A percentile compares a stretch with the other conserved stretches of the same genome.
phyloP scores from a whole-genome alignment of 75 land plant genomes.

The Chamaecyparis obtusa region DNA sequence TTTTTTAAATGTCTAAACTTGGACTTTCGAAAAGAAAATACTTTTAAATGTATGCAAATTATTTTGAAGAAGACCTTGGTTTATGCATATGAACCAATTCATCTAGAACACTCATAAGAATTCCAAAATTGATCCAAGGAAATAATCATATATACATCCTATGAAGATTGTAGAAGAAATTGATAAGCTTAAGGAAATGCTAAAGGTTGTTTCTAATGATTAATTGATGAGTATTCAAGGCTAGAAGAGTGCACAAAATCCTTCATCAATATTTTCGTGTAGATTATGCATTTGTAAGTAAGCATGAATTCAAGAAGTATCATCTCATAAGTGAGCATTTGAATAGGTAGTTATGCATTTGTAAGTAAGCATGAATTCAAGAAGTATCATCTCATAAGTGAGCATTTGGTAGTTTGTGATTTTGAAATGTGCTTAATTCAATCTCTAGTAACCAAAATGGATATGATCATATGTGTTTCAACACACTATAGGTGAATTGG shows the following conservation, averaged over 20 bases:
- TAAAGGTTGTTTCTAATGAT: conserved; percentile 33
- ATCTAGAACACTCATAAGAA: conserved; percentile 94
- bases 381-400: conserved; percentile 83
- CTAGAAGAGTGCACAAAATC: conserved; percentile 89
- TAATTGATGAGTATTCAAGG: conserved; percentile 75
- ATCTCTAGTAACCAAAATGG: conserved; percentile 93
- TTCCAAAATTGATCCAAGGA: conserved; percentile 4
- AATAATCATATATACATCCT: conserved; percentile 78
- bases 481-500: conserved; percentile 57
- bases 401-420: conserved; percentile 98
- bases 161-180: conserved; percentile 92
- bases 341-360: conserved; percentile 89
- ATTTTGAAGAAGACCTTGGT: too few species aligned
- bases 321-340: conserved; percentile 90
- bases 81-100: conserved; percentile 78
- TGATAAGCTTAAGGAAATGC: conserved; percentile 83
- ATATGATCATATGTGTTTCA: conserved; percentile 89
- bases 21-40: too few species aligned
- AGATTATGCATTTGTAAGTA: conserved; percentile 87
- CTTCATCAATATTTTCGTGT: conserved; percentile 83
- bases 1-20: too few species aligned
- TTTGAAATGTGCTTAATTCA: conserved; percentile 92
- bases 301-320: conserved; percentile 83
- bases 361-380: conserved; percentile 88
- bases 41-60: conserved; percentile 12